Evolutionary conservation across 345 rosid genomes (phyloP).

Genomic region (Passiflora organensis): DNA sequence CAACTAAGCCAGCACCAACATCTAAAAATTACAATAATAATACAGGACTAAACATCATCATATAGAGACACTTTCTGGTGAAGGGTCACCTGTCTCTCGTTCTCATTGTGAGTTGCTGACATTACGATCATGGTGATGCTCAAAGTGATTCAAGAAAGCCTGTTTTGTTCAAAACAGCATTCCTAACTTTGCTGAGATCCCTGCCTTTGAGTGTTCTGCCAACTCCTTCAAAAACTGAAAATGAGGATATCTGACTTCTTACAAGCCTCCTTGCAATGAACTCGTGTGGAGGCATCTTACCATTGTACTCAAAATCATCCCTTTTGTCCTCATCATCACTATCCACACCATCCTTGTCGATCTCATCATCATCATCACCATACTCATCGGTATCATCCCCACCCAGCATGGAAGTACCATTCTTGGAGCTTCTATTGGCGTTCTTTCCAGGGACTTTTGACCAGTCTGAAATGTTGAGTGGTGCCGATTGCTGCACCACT

Average conservation of each 20-base stretch:
- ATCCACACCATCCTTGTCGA: slow-evolving; percentile 10
- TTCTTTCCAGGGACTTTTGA: slow-evolving; percentile 36
- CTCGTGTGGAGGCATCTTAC: slow-evolving; percentile 68
- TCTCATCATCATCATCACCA: slow-evolving; percentile 4
- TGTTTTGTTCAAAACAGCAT: slow-evolving; percentile 67
- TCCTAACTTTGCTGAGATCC: slow-evolving; percentile 70
- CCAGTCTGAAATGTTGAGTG: slow-evolving; percentile 71
- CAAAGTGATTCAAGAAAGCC: slow-evolving; percentile 64
- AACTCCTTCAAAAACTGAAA: slow-evolving; percentile 75
- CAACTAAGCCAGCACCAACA: no score
- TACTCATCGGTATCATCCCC: slow-evolving; percentile 2
- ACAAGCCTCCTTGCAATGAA: slow-evolving; percentile 52
- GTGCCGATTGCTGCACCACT: slow-evolving; percentile 55
- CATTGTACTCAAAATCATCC: slow-evolving; percentile 22
- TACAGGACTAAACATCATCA: no score
- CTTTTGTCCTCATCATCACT: slow-evolving; percentile 5
- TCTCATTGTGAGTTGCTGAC: no score
- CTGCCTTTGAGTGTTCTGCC: slow-evolving; percentile 86
- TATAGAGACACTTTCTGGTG: no score
- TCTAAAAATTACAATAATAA: no score
- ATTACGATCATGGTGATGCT: not conserved
- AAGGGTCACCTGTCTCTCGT: no score
- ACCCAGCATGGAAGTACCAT: slow-evolving; percentile 12
- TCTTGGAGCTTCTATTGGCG: slow-evolving; percentile 29
- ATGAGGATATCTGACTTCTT: slow-evolving; percentile 58